Percentiles rank a stretch among this genome's conserved stretches.
phyloP scores from a whole-genome alignment of 495 filamentous ascomycete species.

The Penicillium ochrochloron region DNA sequence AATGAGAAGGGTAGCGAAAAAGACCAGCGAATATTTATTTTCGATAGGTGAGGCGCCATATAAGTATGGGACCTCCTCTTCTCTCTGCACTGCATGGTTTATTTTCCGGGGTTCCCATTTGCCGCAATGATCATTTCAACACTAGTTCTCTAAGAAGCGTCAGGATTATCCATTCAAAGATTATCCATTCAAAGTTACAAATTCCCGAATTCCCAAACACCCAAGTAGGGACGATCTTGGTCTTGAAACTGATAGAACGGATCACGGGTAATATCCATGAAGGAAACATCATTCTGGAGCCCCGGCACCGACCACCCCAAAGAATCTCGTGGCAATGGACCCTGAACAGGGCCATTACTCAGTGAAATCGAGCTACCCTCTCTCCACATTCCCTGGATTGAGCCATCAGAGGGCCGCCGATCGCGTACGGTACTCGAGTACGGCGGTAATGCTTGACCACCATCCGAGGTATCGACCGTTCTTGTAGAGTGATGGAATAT shows the following conservation, averaged over 20 bases:
- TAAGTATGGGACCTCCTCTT: not conserved
- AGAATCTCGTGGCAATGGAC: slow-evolving; percentile 16
- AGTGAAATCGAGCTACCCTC: not conserved
- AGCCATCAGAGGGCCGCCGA: slow-evolving; percentile 8
- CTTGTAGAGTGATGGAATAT: slow-evolving; percentile 45
- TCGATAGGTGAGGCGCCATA: not conserved
- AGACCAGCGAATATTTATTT: not conserved
- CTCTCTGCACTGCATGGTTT: not conserved
- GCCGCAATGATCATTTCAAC: not conserved
- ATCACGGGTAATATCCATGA: slow-evolving; percentile 35
- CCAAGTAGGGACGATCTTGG: slow-evolving; percentile 32
- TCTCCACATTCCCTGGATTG: slow-evolving; percentile 15
- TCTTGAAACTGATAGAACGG: slow-evolving; percentile 39
- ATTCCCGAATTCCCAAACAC: slow-evolving; percentile 37
- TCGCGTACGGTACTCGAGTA: slow-evolving; percentile 27
- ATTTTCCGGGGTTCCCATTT: not conserved
- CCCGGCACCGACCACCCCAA: slow-evolving; percentile 18
- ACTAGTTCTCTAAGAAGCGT: not conserved
- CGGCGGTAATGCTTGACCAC: slow-evolving; percentile 41
- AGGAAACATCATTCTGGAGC: slow-evolving; percentile 38
- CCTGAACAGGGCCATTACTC: slow-evolving; percentile 5
- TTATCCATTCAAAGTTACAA: slow-evolving; percentile 17
- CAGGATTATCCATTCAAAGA: not conserved
- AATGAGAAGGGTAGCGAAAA: not conserved
- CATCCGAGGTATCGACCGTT: slow-evolving; percentile 46